A percentile compares a stretch with the other conserved stretches of the same genome.
Evolutionary conservation across 2,329 filamentous ascomycete species (phyloP).

Genomic region (Penicillium olsonii): DNA sequence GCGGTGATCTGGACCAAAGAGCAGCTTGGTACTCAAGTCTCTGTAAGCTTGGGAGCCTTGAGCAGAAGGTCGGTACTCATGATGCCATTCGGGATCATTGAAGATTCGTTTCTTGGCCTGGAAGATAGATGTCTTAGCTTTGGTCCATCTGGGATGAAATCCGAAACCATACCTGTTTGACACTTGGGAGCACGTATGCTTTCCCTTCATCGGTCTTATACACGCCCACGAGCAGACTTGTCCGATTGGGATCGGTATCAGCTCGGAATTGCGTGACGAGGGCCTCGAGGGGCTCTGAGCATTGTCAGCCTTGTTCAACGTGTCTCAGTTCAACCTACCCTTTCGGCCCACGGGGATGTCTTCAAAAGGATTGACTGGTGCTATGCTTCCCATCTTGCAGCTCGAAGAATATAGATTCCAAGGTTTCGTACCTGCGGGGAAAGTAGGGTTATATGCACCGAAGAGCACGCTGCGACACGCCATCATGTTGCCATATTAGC

Average conservation of each 20-base stretch:
- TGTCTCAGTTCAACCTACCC: too few species aligned
- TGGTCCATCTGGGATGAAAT: neutral
- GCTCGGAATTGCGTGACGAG: slow-evolving; percentile 3
- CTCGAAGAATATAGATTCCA: neutral
- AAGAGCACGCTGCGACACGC: slow-evolving; percentile 3
- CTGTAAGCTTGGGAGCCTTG: slow-evolving; percentile 13
- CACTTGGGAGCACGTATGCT: slow-evolving; percentile 12
- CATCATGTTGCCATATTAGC: slow-evolving; percentile 8
- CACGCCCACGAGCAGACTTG: slow-evolving; percentile 16
- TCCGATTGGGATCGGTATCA: slow-evolving; percentile 12
- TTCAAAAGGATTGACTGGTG: slow-evolving; percentile 12
- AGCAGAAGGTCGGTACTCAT: slow-evolving; percentile 15
- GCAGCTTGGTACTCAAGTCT: slow-evolving; percentile 8
- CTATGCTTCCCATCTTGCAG: slow-evolving; percentile 13
- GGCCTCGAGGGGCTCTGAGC: slow-evolving; percentile 8
- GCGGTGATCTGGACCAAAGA: slow-evolving; percentile 15
- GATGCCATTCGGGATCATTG: slow-evolving; percentile 16
- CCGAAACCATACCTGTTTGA: slow-evolving; percentile 9
- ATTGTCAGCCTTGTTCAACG: too few species aligned
- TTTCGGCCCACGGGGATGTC: slow-evolving; percentile 6
- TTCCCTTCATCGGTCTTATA: slow-evolving; percentile 19
- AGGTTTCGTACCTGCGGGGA: neutral
- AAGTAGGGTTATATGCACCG: neutral
- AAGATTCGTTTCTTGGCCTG: slow-evolving; percentile 17
- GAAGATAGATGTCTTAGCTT: neutral